Evolutionary conservation across 2,329 filamentous ascomycete genomes (phyloP).

Genomic region (Hymenoscyphus fructigenus): DNA sequence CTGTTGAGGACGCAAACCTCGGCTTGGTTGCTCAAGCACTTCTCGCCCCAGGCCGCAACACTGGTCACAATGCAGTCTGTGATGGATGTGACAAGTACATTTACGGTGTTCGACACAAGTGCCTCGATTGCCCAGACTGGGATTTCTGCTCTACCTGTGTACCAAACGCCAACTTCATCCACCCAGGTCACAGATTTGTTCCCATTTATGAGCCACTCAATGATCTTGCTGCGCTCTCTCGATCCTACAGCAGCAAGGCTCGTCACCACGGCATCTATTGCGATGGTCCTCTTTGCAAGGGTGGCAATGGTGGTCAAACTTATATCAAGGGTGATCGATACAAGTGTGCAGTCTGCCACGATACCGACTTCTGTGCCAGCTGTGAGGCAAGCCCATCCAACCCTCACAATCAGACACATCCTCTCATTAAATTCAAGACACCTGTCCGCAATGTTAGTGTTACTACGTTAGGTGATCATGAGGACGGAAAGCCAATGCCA

Average conservation of each 20-base stretch:
- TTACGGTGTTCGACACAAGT: constrained; percentile 90
- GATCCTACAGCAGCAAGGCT: constrained; percentile 44
- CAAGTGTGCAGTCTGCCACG: constrained; percentile 95
- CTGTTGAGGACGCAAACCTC: constrained; percentile 61
- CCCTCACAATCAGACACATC: constrained; percentile 91
- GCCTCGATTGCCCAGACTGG: constrained; percentile 94
- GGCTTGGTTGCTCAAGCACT: constrained; percentile 62
- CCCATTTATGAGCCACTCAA: constrained; percentile 75
- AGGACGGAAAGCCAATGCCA: constrained; percentile 62
- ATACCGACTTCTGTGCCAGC: constrained; percentile 90
- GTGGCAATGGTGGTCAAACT: constrained; percentile 49
- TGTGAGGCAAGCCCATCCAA: constrained; percentile 88
- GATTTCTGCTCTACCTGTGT: constrained; percentile 86
- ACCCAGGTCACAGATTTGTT: constrained; percentile 85
- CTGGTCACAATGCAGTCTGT: constrained; percentile 83
- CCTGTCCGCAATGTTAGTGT: constrained; percentile 86
- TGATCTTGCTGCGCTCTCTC: constrained; percentile 42
- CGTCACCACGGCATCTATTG: constrained; percentile 88
- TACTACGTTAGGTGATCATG: constrained; percentile 77
- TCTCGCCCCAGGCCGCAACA: constrained; percentile 76
- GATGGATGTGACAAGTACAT: constrained; percentile 92
- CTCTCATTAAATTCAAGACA: constrained; percentile 94
- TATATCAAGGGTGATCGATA: constrained; percentile 89
- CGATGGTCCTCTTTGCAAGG: constrained; percentile 83
- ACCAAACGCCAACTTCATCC: constrained; percentile 62